Base-by-base conservation (phyloP, 768 basidiomycete genomes). In the Amyloporia xantha region DNA sequence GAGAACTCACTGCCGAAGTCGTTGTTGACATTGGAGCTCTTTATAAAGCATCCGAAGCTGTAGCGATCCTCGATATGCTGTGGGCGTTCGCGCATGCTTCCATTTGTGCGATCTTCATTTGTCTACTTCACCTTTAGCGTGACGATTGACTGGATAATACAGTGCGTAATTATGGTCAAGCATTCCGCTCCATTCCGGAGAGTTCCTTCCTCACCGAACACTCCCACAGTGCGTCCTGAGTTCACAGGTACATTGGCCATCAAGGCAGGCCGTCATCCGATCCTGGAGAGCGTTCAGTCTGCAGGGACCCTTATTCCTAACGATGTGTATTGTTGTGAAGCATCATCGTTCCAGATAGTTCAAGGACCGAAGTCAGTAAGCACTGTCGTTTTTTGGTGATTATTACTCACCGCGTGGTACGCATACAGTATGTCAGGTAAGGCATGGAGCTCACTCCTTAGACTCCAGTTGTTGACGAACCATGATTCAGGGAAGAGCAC, bases 21-120 rank as follows among this genome's bases (percentile, higher is more conserved):
- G 58, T 94, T 1, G 70, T 69, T 0, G 71, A 89, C 49, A 76
- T 93, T 35, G 86, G 90, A 21, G 84, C 81, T 35, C 70, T 99
- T 21, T 95, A 95, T 69, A 86, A 88, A 50, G 86, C 87, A 5
- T 89, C 91, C 0, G 96, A 98, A 70, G 91, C 91, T 20, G 88
- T 96, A 17, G 91, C 93, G 0, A 69, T 92, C 48, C 66, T 95
- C 1, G 96, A 99, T 60, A 85, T 98, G 74, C 66, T 98, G 2
- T 86, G 86, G 78, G 82, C 89, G 4, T 95, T 93, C 62, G 84
- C 94, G 0, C 84, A 92, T 62, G 68, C 76, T 9, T 82, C 92
- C 3, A 90, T 88, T 42, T 74, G 91, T 92, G 61, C 59, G 85
- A 65, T 6, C n/a, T 43, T 26, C 9, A 21, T 11, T 43, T 17